phyloP scores from a whole-genome alignment of 2,329 filamentous ascomycete genomes.

The Aspergillus awamori region DNA sequence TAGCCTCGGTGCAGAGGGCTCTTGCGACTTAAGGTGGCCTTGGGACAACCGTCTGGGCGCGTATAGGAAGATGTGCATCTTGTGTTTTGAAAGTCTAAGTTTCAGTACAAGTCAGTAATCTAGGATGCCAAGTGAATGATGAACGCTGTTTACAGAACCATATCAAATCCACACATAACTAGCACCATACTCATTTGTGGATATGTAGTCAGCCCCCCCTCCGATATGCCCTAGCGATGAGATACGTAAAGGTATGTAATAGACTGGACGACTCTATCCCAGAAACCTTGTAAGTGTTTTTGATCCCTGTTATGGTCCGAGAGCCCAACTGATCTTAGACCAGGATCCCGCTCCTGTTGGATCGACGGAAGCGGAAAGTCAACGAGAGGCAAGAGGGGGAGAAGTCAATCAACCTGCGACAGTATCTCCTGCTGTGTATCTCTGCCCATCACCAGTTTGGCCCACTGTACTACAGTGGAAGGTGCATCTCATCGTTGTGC shows the following conservation, averaged over 20 bases:
- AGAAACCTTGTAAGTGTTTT: neutral
- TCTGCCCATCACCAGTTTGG: neutral
- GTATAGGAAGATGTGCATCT: neutral
- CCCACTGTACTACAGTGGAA: neutral
- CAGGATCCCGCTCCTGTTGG: neutral
- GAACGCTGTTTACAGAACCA: neutral
- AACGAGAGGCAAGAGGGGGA: neutral
- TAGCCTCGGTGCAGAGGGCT: conserved; percentile 9
- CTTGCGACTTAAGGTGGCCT: neutral
- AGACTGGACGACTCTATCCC: neutral
- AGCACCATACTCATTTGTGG: neutral
- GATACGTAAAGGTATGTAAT: neutral
- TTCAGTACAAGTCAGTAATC: conserved; percentile 1
- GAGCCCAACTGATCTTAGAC: neutral
- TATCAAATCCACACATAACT: neutral
- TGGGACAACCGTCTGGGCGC: neutral
- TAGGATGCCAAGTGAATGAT: conserved; percentile 2
- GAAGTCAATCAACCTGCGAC: neutral
- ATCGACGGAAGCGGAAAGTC: neutral
- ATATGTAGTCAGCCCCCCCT: neutral
- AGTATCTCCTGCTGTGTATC: neutral
- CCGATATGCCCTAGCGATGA: neutral
- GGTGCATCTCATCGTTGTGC: neutral
- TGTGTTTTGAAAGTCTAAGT: neutral
- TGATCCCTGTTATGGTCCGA: neutral